phyloP scores from a whole-genome alignment of 2,329 filamentous ascomycete species.

The Pseudonectria buxi region DNA sequence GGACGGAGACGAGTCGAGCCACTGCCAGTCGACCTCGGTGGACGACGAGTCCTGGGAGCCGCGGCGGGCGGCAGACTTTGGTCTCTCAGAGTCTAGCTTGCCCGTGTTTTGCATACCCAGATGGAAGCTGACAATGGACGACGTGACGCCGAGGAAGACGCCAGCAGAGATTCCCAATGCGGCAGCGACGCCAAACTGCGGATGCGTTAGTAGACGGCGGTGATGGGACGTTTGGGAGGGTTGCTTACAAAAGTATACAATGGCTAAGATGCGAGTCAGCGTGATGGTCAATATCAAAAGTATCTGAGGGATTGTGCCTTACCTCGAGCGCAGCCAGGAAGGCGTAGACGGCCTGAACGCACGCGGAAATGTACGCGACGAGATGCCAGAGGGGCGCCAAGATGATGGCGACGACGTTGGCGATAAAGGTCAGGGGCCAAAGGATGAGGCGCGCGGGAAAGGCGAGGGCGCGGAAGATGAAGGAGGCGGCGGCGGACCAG shows the following conservation, averaged over 20 bases:
- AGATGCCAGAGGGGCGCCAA: constrained; percentile 33
- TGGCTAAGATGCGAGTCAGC: constrained; percentile 24
- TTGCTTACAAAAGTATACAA: constrained; percentile 37
- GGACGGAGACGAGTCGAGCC: constrained; percentile 29
- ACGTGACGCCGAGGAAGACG: constrained; percentile 50
- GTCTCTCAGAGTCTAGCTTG: constrained; percentile 2
- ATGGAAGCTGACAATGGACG: constrained; percentile 45
- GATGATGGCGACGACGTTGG: constrained; percentile 23
- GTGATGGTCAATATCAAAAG: no score
- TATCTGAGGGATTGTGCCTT: constrained; percentile 7
- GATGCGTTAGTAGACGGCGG: constrained; percentile 14
- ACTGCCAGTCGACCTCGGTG: constrained; percentile 33
- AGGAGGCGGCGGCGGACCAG: constrained; percentile 20
- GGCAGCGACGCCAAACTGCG: constrained; percentile 55
- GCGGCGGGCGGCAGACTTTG: constrained; percentile 6
- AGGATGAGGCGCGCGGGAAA: constrained; percentile 26
- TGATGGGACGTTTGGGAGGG: neutral
- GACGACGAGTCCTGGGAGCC: constrained; percentile 20
- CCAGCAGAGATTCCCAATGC: constrained; percentile 61
- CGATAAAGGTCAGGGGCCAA: constrained; percentile 24
- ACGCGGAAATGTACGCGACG: constrained; percentile 21
- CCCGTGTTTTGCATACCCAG: constrained; percentile 36
- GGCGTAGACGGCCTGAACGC: constrained; percentile 14
- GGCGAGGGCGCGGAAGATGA: constrained; percentile 16
- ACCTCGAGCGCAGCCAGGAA: constrained; percentile 32